Base-by-base conservation (phyloP, 257 asterid genomes). In the Forsythia suspensa region DNA sequence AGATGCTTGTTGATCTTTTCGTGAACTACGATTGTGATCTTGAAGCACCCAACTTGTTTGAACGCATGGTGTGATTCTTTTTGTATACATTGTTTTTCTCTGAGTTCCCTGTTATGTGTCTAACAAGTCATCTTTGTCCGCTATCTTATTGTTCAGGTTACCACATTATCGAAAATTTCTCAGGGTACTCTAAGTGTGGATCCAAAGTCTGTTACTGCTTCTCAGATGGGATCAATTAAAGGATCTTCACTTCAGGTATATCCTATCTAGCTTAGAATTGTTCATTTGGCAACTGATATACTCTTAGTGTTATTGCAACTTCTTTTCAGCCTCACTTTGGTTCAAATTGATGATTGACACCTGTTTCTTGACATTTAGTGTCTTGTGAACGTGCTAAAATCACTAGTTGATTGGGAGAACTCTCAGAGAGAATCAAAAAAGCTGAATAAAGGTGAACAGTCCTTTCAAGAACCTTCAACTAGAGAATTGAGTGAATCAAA, bases 21-120 rank as follows among this genome's bases (percentile, higher is more conserved):
- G 97, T 96, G 89, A 96, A 96, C 85, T 96, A 96, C 83, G 99
- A 96, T 80, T 96, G 99, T 90, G 99, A 94, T 88, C 97, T 96
- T 76, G 91, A 94, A 81, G 96, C 98, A 43, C 96, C 99, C 51
- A 96, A 96, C 86, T 88, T 96, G 81, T 96, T 94, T 89, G 99
- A 96, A 80, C 87, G 91, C 80, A 92, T 87, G 95, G 99, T 94
- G 80, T 79, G 89, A 44, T 71, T 86, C 75, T 73, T 77, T 76
- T 73, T 66, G 24, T 71, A 29, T n/a, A 55, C 70, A 59, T 34
- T 48, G 61, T 69, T 82, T 86, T 15, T 57, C 8, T n/a, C 36
- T 15, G 16, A 55, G 77, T 48, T 52, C 76, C 69, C 78, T 43
- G 81, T 41, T 78, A 48, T 38, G 46, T 70, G 61, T 73, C 65